A percentile compares a stretch with the other conserved stretches of the same genome.
phyloP scores from a whole-genome alignment of 441 rosid species.

The Hypseocharis bilobata region DNA sequence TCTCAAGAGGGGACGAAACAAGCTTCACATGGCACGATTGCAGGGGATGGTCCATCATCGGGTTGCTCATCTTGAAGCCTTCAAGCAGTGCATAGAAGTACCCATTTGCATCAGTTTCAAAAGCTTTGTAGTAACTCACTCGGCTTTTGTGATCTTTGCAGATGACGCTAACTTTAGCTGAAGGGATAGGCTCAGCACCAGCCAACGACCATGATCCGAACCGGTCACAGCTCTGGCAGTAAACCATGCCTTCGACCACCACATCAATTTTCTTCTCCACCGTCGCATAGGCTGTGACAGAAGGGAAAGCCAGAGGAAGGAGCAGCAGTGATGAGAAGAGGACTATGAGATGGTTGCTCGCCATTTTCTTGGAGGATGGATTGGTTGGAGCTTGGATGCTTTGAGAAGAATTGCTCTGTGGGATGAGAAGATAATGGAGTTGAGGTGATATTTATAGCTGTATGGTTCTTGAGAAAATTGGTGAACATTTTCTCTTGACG shows the following conservation, averaged over 20 bases:
- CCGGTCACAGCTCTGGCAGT: constrained; percentile 64
- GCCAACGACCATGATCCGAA: constrained; percentile 62
- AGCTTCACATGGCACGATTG: constrained; percentile 67
- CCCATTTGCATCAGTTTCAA: constrained; percentile 43
- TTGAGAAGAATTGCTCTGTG: constrained; percentile 4
- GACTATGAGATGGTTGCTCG: constrained; percentile 23
- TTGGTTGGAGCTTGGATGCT: too few relatives aligned
- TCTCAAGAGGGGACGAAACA: constrained; percentile 53
- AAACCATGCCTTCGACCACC: constrained; percentile 71
- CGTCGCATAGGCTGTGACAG: constrained; percentile 23
- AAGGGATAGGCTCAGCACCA: constrained; percentile 53
- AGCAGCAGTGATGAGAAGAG: constrained; percentile 30
- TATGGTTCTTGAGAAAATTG: neutral
- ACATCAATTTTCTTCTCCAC: constrained; percentile 36
- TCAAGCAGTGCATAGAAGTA: constrained; percentile 65
- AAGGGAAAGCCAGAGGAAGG: constrained; percentile 27
- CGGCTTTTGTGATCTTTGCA: constrained; percentile 53
- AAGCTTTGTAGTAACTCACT: constrained; percentile 58
- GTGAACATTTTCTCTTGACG: constrained; percentile 19
- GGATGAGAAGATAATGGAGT: constrained; percentile 1
- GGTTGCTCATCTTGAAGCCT: constrained; percentile 39
- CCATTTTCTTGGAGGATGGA: constrained; percentile 31
- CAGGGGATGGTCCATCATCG: constrained; percentile 63
- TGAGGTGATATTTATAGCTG: constrained; percentile 20
- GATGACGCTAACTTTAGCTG: constrained; percentile 60